Percentiles rank a stretch among this genome's conserved stretches.
Conservation (phyloP, 768 basidiomycete genomes). For the Tephrocybe sp. region DNA sequence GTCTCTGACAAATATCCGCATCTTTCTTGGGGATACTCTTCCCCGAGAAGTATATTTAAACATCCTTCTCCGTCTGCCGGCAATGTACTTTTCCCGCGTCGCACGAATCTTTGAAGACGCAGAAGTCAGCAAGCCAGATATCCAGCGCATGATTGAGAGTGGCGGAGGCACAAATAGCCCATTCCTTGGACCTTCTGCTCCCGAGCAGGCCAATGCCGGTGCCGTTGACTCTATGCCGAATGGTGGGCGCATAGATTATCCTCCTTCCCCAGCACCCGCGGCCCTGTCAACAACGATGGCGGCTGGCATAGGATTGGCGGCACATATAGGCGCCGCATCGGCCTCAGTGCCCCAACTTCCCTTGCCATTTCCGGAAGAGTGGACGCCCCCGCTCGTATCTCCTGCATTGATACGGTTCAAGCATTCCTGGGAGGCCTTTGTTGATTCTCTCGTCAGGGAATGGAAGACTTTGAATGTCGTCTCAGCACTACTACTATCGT, state of each 20-base stretch:
- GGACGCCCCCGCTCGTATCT: conserved; percentile 53
- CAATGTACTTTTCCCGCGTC: conserved; percentile 79
- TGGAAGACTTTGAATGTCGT: conserved; percentile 79
- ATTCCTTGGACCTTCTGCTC: conserved; percentile 11
- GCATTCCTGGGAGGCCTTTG: conserved; percentile 48
- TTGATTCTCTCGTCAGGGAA: conserved; percentile 66
- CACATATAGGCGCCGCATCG: conserved; percentile 24
- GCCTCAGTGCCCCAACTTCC: conserved; percentile 19
- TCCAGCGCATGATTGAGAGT: conserved; percentile 47
- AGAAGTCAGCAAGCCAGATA: conserved; percentile 73
- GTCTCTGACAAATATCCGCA: conserved; percentile 9
- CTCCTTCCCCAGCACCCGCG: conserved; percentile 2
- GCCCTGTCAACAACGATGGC: conserved; percentile 21
- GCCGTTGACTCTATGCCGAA: conserved; percentile 9
- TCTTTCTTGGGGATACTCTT: conserved; percentile 31
- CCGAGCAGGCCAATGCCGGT: conserved; percentile 12
- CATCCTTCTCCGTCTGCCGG: conserved; percentile 66
- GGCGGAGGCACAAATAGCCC: conserved; percentile 13
- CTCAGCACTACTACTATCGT: conserved; percentile 59
- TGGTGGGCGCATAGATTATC: conserved; percentile 8
- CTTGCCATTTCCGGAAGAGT: conserved; percentile 54
- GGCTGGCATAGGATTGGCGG: conserved; percentile 24
- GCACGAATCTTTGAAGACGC: conserved; percentile 76
- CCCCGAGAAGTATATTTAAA: conserved; percentile 31
- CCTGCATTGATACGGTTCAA: conserved; percentile 68